These are phyloP conservation scores for Alternaria brassicicola DNA, from an alignment of 2,329 filamentous ascomycete genomes.

Conservation along the genomic window DNA sequence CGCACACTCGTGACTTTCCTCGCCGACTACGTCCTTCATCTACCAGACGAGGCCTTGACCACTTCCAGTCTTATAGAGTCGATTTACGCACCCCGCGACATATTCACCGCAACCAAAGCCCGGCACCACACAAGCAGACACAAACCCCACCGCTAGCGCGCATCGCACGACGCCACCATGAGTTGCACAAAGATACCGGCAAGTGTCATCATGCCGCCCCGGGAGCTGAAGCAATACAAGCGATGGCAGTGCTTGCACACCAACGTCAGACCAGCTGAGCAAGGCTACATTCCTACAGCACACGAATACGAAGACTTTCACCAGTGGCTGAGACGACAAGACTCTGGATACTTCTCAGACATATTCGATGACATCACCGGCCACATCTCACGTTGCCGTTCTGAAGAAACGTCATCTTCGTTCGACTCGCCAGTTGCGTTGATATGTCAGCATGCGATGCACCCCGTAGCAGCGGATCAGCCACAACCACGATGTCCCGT, in stretches of 20 bases:
- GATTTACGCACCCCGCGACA: not conserved
- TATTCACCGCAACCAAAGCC: not conserved
- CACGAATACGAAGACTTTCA: slow-evolving; percentile 39
- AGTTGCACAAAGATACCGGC: slow-evolving; percentile 27
- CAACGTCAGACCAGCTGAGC: slow-evolving; percentile 23
- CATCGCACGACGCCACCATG: not conserved
- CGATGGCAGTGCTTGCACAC: slow-evolving; percentile 35
- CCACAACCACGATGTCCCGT: slow-evolving; percentile 33
- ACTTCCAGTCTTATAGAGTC: not conserved
- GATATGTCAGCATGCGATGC: slow-evolving; percentile 31
- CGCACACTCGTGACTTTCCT: slow-evolving; percentile 1
- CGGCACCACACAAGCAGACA: not conserved
- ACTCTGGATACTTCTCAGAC: slow-evolving; percentile 42
- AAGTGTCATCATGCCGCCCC: slow-evolving; percentile 30
- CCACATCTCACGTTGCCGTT: slow-evolving; percentile 17
- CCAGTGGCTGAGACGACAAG: slow-evolving; percentile 36
- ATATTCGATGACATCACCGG: slow-evolving; percentile 32
- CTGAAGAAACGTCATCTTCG: not conserved
- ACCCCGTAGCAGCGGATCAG: slow-evolving; percentile 23
- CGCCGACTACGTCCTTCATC: not conserved
- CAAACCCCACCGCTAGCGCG: not conserved
- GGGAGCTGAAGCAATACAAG: slow-evolving; percentile 37
- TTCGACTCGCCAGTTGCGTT: slow-evolving; percentile 21
- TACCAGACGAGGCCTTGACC: not conserved
- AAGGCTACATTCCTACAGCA: slow-evolving; percentile 33